Evolutionary conservation across 345 rosid genomes (phyloP), one percentile per base, ranked within the genome.

Genomic region (Salix viminalis): DNA sequence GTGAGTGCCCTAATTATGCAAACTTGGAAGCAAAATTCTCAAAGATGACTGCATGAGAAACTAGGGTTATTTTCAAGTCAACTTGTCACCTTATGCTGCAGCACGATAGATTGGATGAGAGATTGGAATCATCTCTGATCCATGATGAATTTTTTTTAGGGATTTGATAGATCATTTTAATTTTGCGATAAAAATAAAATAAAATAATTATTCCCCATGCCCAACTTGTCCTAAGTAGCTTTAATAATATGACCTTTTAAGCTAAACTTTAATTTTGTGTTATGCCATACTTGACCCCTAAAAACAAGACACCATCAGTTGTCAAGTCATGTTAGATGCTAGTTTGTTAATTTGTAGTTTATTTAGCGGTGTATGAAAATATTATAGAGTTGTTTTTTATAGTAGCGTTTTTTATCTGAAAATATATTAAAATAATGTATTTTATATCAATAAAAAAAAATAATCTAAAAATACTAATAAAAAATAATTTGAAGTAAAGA

Each of bases 81-180:
- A 24, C 18, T 70, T 70, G 21, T 32, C n/a, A 32, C 62, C 64
- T 36, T 36, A 42, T 60, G 14, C 9, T 37, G 52, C 14, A 3
- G 62, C 62, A 9, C 11, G 62, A 58, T 58, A 58, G 62, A 4
- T 9, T 58, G 62, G 13, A 7, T n/a, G n/a, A 56, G n/a, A 9
- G 61, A 56, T 19, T 21, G 61, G 61, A n/a, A 72, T 23, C n/a
- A 56, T 37, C 23, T 37, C 11, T 32, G 16, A 11, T 26, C 11
- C 48, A 56, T 36, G 44, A 21, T 56, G 61, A 48, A 32, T 71
- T 71, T 9, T 19, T 71, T 71, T 18, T 26, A 58, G 2, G 42
- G 50, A 72, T 37, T 72, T 24, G 68, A 72, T 72, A 9, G 75
- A 37, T 60, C 30, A 39, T 54, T 67, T n/a, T 52, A 32, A 12